Evolutionary conservation across 805 yeast species (phyloP).

Genomic region (Kodamaea kaohsiungensis): DNA sequence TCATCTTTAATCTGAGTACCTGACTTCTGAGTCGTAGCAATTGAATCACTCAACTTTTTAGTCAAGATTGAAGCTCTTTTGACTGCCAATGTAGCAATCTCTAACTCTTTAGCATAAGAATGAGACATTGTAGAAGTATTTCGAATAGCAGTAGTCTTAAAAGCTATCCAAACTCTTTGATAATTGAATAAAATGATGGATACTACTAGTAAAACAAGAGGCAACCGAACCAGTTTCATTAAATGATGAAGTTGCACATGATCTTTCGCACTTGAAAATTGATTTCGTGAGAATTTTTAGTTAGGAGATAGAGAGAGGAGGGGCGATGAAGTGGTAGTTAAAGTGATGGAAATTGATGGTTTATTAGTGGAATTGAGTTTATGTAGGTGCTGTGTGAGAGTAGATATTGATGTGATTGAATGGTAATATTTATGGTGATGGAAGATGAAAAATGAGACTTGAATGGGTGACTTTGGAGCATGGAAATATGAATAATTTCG

Average conservation of each 20-base stretch:
- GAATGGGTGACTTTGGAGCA: too few species aligned
- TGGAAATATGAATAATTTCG: too few species aligned
- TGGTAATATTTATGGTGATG: too few species aligned
- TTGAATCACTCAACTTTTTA: constrained; percentile 58
- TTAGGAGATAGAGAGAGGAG: not conserved
- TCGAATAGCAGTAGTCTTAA: not conserved
- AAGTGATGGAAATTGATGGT: too few species aligned
- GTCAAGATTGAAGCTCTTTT: constrained; percentile 82
- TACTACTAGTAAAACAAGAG: constrained; percentile 6
- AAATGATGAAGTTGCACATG: constrained; percentile 11
- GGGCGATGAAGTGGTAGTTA: too few species aligned
- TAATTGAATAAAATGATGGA: constrained; percentile 5
- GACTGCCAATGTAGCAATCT: constrained; percentile 86
- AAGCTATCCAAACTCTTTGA: not conserved
- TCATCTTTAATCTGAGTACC: constrained; percentile 78
- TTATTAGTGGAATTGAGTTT: too few species aligned
- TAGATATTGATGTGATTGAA: too few species aligned
- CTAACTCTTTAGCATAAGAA: constrained; percentile 62
- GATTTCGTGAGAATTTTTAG: too few species aligned
- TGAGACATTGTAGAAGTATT: constrained; percentile 17
- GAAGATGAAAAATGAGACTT: too few species aligned
- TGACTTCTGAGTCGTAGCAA: constrained; percentile 47
- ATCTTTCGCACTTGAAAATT: constrained; percentile 4
- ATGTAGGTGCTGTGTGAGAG: too few species aligned
- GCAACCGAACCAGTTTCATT: constrained; percentile 4